Evolutionary conservation across 495 filamentous ascomycete species (phyloP).

Genomic region (Penicillium coprophilum): DNA sequence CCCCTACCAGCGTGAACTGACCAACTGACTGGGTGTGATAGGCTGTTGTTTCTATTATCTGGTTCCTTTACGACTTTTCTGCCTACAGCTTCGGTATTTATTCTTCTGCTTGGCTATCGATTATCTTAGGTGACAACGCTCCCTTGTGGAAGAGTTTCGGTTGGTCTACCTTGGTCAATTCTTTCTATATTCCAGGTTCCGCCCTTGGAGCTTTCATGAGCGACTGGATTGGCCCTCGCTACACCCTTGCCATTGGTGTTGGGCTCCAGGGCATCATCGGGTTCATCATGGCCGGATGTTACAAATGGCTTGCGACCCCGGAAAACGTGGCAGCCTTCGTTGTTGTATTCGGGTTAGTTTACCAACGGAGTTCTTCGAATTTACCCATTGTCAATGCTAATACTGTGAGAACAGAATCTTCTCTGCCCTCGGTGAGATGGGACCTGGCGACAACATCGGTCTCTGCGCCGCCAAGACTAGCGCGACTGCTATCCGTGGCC

Average conservation of each 20-base stretch:
- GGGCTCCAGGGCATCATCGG: slow-evolving; percentile 71
- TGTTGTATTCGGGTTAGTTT: slow-evolving; percentile 61
- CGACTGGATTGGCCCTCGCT: slow-evolving; percentile 74
- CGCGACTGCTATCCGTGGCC: slow-evolving; percentile 81
- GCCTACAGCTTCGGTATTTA: slow-evolving; percentile 80
- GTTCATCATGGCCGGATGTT: slow-evolving; percentile 82
- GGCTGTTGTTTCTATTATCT: slow-evolving; percentile 71
- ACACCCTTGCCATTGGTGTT: slow-evolving; percentile 67
- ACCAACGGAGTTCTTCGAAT: too few species aligned
- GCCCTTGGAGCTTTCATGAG: slow-evolving; percentile 70
- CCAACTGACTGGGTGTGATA: slow-evolving; percentile 58
- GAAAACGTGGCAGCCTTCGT: slow-evolving; percentile 72
- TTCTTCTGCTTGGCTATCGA: slow-evolving; percentile 64
- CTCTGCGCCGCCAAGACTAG: slow-evolving; percentile 83
- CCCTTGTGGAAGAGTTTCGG: slow-evolving; percentile 75
- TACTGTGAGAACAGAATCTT: slow-evolving; percentile 59
- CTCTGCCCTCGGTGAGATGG: slow-evolving; percentile 77
- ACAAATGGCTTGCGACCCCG: slow-evolving; percentile 58
- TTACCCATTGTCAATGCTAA: slow-evolving; percentile 1
- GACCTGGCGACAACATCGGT: slow-evolving; percentile 90
- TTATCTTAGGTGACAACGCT: slow-evolving; percentile 56
- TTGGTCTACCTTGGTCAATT: slow-evolving; percentile 80
- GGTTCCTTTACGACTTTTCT: slow-evolving; percentile 91
- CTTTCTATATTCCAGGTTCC: slow-evolving; percentile 84
- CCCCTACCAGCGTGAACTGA: neutral